These are phyloP conservation scores for Coemansia brasiliensis DNA, from an alignment of 192 early-diverging fungal species.

Conservation along the genomic window DNA sequence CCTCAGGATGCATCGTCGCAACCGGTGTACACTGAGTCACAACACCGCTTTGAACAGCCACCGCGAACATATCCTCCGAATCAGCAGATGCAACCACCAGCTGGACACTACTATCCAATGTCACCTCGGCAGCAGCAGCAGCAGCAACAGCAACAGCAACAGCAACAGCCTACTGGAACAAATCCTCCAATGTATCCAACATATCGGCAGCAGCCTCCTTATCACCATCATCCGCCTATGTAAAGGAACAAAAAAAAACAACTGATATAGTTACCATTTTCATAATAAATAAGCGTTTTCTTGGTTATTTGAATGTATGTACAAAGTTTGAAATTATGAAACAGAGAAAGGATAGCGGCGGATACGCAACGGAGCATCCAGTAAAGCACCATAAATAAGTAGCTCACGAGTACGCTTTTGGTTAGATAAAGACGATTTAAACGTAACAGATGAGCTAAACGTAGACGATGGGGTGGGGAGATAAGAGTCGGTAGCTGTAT, in stretches of 20 bases:
- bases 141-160: conserved; percentile 11
- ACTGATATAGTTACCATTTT: too few relatives aligned
- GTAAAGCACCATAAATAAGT: conserved; percentile 23
- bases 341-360: conserved; percentile 19
- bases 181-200: conserved; percentile 1
- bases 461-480: too few relatives aligned
- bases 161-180: conserved; percentile 6
- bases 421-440: conserved; percentile 17
- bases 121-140: conserved; percentile 11
- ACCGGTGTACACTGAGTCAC: background rate
- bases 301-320: conserved; percentile 1
- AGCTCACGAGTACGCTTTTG: conserved; percentile 17
- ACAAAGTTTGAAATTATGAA: background rate
- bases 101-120: conserved; percentile 11
- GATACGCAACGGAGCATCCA: conserved; percentile 37
- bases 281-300: conserved; percentile 3
- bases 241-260: background rate
- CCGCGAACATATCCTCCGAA: conserved; percentile 4
- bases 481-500: background rate
- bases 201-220: conserved; percentile 3
- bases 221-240: conserved; percentile 12
- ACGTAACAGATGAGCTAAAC: too few relatives aligned
- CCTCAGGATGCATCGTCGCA: conserved; percentile 10
- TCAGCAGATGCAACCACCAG: background rate
- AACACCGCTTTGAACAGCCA: background rate